Base-by-base conservation (phyloP, 495 filamentous ascomycete genomes). In the Penicillium ochrochloron region DNA sequence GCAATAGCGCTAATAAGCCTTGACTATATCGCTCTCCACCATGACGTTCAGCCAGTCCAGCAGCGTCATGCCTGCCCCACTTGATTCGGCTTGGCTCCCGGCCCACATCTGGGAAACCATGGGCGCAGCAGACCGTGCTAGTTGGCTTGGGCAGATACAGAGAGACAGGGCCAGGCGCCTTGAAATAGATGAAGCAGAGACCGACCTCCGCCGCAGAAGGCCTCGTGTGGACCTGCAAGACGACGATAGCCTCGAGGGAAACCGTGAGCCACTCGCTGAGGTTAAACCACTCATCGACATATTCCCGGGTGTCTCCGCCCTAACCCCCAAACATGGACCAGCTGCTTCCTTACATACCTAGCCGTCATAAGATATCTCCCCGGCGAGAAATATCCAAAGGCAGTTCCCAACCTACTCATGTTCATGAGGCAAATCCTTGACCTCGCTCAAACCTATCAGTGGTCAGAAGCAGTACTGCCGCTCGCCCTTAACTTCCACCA, bases 281-380 rank as follows among this genome's bases (percentile, higher is more conserved):
- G n/a, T n/a, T n/a, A 57, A 57, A 57, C 35, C 55, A 57, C 55
- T 57, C 35, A 57, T 57, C 55, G 35, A 57, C 19, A 57, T 57
- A 57, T 57, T 57, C n/a, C 35, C 55, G 55, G 55, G 55, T 57
- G 55, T 57, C 55, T 57, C 55, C 55, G 55, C 55, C 37, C 37
- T 3, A 41, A 41, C 37, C 37, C 37, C 17, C 37, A 41, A 41
- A 41, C 5, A 41, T 41, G 12, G 37, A 41, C 37, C 12, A 41
- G 12, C 37, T 41, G 37, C 12, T 41, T 41, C 5, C 37, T 41
- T 41, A 17, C 37, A 1, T 41, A 41, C 14, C 37, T 41, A 17
- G 37, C 37, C 37, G 37, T 41, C 17, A 17, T 41, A 17, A 14
- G 37, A 41, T 41, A 41, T 41, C 37, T 41, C 37, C 17, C 17